These are phyloP conservation scores for Starmerella riodocensis DNA, from an alignment of 805 yeast species.

Conservation along the genomic window DNA sequence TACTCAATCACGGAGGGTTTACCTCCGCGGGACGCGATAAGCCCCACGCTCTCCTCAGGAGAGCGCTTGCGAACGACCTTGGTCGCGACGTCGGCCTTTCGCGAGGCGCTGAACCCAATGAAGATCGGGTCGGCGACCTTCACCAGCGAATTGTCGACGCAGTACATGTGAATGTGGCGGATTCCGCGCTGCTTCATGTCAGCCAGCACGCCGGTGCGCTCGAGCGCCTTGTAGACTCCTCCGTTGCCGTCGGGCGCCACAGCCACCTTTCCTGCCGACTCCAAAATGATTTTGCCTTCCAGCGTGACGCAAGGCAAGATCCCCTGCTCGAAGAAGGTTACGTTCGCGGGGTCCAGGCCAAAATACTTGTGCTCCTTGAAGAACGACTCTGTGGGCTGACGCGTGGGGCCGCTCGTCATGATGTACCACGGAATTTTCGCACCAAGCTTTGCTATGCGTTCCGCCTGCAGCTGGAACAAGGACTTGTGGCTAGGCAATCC, in stretches of 20 bases:
- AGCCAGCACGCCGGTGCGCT: conserved; percentile 46
- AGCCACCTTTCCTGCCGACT: conserved; percentile 42
- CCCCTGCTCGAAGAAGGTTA: conserved; percentile 85
- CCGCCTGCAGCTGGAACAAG: conserved; percentile 86
- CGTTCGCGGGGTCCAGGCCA: conserved; percentile 49
- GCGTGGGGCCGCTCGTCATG: conserved; percentile 89
- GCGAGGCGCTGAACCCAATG: conserved; percentile 67
- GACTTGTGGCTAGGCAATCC: conserved; percentile 74
- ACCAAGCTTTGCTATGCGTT: conserved; percentile 48
- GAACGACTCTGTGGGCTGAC: conserved; percentile 56
- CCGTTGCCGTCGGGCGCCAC: conserved; percentile 98
- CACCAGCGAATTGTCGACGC: conserved; percentile 89
- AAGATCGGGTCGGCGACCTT: conserved; percentile 86
- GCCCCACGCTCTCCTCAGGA: conserved; percentile 79
- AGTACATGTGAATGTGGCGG: conserved; percentile 87
- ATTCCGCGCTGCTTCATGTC: conserved; percentile 59
- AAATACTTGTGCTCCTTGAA: conserved; percentile 52
- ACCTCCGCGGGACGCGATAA: conserved; percentile 50
- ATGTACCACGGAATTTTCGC: conserved; percentile 65
- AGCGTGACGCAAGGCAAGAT: conserved; percentile 75
- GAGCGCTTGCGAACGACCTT: conserved; percentile 89
- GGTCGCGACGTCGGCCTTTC: conserved; percentile 64
- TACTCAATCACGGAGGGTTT: conserved; percentile 89
- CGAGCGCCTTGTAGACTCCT: conserved; percentile 78
- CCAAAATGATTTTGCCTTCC: conserved; percentile 62